Conservation (phyloP, 148 eudicot species). For the Tetragonia tetragonoides region DNA sequence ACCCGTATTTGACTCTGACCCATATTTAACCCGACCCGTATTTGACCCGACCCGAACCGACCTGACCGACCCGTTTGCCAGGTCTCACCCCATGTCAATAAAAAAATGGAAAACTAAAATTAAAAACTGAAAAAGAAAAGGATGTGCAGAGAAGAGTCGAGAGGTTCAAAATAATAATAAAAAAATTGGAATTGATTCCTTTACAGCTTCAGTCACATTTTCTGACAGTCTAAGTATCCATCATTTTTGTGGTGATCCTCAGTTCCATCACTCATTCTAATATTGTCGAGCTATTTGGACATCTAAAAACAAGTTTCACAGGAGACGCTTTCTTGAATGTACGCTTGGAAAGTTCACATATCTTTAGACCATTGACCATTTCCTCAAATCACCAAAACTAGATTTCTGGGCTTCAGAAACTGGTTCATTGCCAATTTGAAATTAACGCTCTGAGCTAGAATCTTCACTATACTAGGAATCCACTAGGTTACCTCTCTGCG, state of each 20-base stretch:
- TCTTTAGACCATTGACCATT: not conserved
- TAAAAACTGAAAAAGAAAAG: no score
- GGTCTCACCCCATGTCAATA: not conserved
- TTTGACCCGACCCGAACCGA: no score
- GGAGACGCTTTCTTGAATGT: not conserved
- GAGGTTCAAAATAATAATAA: not conserved
- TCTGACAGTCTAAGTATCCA: not conserved
- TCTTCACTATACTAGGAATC: not conserved
- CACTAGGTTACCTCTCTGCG: not conserved
- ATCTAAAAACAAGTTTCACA: not conserved
- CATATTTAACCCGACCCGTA: no score
- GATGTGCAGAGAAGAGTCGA: no score
- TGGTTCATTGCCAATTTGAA: not conserved
- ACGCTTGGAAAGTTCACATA: not conserved
- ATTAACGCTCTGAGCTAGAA: not conserved
- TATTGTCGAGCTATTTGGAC: not conserved
- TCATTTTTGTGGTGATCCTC: not conserved
- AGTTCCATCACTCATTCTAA: not conserved
- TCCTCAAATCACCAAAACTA: not conserved
- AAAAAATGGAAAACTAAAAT: not conserved
- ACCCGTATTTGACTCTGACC: no score
- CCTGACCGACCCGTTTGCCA: no score
- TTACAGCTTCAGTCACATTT: not conserved
- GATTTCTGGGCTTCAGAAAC: not conserved
- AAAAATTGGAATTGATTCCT: not conserved